Evolutionary conservation across 352 stramenopile species (phyloP), one percentile per base, ranked within the genome.

Genomic region (Thraustochytrium sp.): DNA sequence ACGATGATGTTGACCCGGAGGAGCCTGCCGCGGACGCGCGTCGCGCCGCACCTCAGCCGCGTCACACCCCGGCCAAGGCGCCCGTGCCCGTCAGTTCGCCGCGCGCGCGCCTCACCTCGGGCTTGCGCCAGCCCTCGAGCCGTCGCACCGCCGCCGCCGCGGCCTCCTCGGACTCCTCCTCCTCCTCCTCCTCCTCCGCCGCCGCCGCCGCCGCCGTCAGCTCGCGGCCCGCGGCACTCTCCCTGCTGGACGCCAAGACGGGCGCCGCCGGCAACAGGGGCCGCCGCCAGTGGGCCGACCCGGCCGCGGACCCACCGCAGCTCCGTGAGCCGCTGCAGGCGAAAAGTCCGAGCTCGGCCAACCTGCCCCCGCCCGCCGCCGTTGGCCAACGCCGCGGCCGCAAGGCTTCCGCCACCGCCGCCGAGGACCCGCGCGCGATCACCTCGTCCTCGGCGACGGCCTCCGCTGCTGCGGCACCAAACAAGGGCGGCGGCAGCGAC

Each of bases 211-310:
- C 1, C 26, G 61, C 51, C n/a, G 31, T 21, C 55, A 64, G 55
- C 11, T 34, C 18, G 11, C 55, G 31, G 55, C 55, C 26, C 4
- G n/a, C 29, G 29, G 29, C 8, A 23, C 18, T 31, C 55, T n/a
- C n/a, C n/a, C n/a, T n/a, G 42, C 42, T 49, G 42, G 31, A 64
- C 13, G 62, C 62, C 26, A 53, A 56, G 38, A 11, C 44, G 16
- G 23, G 36, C 5, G 44, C 23, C 11, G 26, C 3, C 34, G 16
- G 38, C 34, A 34, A 34, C 37, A 72, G 59, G 9, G 31, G 26
- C 34, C 40, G 65, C 16, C 42, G 49, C 13, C 65, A 77, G 36
- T 77, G 65, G 65, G 65, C 68, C 37, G 49, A 77, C 42, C 65
- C 65, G 49, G 46, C 16, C 42, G 49, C 65, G 21, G 34, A 62